Evolutionary conservation across 1,284 basidiomycete species (phyloP).

Genomic region (Papiliotrema flavescens): DNA sequence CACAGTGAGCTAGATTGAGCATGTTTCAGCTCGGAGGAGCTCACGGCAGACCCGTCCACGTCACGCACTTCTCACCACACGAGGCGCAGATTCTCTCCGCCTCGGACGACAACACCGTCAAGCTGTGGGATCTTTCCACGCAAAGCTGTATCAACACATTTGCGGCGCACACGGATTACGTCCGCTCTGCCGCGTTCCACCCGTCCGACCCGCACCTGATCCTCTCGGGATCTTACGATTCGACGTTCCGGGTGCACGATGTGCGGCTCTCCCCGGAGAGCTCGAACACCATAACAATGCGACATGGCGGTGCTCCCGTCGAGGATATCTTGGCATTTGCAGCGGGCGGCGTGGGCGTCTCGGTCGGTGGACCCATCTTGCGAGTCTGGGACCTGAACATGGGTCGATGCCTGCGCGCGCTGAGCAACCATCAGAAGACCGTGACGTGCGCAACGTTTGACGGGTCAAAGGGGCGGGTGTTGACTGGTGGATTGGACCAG

Average conservation of each 20-base stretch:
- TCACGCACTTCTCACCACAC: slow-evolving; percentile 83
- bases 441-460: slow-evolving; percentile 86
- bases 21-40: not conserved
- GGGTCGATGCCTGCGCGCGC: slow-evolving; percentile 77
- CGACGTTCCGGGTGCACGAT: slow-evolving; percentile 86
- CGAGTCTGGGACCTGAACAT: slow-evolving; percentile 95
- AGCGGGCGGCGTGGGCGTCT: slow-evolving; percentile 79
- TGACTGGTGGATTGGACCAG: slow-evolving; percentile 90
- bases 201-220: slow-evolving; percentile 77
- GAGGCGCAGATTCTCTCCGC: slow-evolving; percentile 85
- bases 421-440: slow-evolving; percentile 98
- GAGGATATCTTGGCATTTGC: slow-evolving; percentile 95
- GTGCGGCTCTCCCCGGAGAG: slow-evolving; percentile 53
- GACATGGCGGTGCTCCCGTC: slow-evolving; percentile 64
- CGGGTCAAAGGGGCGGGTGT: slow-evolving; percentile 60
- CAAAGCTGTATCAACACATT: slow-evolving; percentile 77
- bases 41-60: slow-evolving; percentile 69
- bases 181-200: slow-evolving; percentile 85
- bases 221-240: slow-evolving; percentile 92
- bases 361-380: slow-evolving; percentile 86
- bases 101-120: slow-evolving; percentile 92
- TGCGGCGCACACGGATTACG: slow-evolving; percentile 85
- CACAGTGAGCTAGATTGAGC: slow-evolving; percentile 56
- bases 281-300: slow-evolving; percentile 70
- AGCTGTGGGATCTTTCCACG: slow-evolving; percentile 93